Conservation (phyloP, 2,329 filamentous ascomycete genomes). For the Elsinoe perseae region DNA sequence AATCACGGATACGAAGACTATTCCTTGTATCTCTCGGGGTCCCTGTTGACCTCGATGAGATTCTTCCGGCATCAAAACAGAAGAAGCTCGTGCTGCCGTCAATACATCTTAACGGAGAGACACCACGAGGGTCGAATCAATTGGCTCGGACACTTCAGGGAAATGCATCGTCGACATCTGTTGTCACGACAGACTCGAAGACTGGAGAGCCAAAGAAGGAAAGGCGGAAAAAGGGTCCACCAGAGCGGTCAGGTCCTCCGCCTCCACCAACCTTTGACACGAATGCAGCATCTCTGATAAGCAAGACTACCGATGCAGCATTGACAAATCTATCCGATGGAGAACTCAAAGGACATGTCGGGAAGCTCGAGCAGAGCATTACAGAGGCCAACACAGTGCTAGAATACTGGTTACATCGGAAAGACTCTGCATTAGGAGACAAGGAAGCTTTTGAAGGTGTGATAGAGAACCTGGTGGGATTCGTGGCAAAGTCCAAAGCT, state of each 20-base stretch:
- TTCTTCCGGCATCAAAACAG: slow-evolving; percentile 91
- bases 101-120: slow-evolving; percentile 38
- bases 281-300: slow-evolving; percentile 67
- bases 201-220: slow-evolving; percentile 22
- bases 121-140: slow-evolving; percentile 26
- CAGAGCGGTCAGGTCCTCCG: slow-evolving; percentile 46
- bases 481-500: slow-evolving; percentile 22
- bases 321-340: slow-evolving; percentile 68
- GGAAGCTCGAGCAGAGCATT: slow-evolving; percentile 60
- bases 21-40: slow-evolving; percentile 95
- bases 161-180: slow-evolving; percentile 27
- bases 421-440: slow-evolving; percentile 81
- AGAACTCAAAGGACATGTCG: slow-evolving; percentile 66
- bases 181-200: slow-evolving; percentile 24
- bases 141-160: slow-evolving; percentile 32
- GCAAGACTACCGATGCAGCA: slow-evolving; percentile 76
- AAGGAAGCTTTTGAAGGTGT: slow-evolving; percentile 92
- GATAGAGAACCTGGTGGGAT: slow-evolving; percentile 79
- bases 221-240: slow-evolving; percentile 24
- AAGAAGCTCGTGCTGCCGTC: slow-evolving; percentile 94
- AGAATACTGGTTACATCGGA: slow-evolving; percentile 79
- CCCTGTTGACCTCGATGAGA: slow-evolving; percentile 93
- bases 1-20: slow-evolving; percentile 84
- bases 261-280: slow-evolving; percentile 71
- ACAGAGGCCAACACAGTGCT: slow-evolving; percentile 67